Evolutionary conservation across 169 alveolate genomes (phyloP).

Genomic region (Condylostoma magnum): DNA sequence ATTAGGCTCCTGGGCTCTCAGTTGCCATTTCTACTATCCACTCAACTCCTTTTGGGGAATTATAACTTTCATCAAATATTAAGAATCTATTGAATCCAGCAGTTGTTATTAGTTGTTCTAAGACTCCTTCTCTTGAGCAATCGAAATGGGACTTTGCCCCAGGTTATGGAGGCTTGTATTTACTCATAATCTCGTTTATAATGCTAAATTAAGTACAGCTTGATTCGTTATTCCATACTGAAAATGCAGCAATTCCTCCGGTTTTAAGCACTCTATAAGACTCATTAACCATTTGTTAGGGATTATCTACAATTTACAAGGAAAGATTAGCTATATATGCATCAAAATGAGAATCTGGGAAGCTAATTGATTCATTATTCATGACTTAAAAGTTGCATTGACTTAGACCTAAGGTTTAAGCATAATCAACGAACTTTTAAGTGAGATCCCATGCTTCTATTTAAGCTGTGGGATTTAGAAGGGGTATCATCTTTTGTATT

Average conservation of each 20-base stretch:
- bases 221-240: too few relatives aligned
- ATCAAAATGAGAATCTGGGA: not conserved
- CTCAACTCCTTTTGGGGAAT: too few relatives aligned
- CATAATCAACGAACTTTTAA: not conserved
- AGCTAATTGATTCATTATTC: constrained; percentile 2
- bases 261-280: constrained; percentile 15
- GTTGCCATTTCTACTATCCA: too few relatives aligned
- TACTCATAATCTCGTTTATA: too few relatives aligned
- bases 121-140: too few relatives aligned
- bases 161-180: too few relatives aligned
- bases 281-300: constrained; percentile 8
- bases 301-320: constrained; percentile 14
- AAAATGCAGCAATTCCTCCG: constrained; percentile 23
- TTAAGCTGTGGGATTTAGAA: not conserved
- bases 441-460: not conserved
- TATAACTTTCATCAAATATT: too few relatives aligned
- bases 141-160: too few relatives aligned
- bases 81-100: too few relatives aligned
- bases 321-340: constrained; percentile 7
- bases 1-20: too few relatives aligned
- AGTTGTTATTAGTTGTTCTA: too few relatives aligned
- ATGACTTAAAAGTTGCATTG: not conserved
- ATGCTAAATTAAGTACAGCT: too few relatives aligned
- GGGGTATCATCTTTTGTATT: not conserved
- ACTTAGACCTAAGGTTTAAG: not conserved